Percentiles rank a stretch among this genome's conserved stretches.
Conservation (phyloP, 1,284 basidiomycete species). For the Trichosporon sp. region DNA sequence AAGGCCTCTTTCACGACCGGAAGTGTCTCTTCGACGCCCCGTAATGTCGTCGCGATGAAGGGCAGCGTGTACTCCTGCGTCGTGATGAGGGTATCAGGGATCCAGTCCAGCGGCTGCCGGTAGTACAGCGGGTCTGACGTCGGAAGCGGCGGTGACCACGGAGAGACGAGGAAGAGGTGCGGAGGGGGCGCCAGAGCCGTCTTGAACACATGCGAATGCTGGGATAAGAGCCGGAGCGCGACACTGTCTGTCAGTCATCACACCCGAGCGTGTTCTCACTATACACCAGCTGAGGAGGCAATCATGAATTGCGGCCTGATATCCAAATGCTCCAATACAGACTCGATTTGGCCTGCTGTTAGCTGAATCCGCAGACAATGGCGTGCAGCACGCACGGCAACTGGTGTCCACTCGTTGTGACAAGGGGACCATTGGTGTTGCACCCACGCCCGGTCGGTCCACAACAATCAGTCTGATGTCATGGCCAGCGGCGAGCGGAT, state of each 20-base stretch:
- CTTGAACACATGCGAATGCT: slow-evolving; percentile 29
- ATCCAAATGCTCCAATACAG: slow-evolving; percentile 40
- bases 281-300: slow-evolving; percentile 42
- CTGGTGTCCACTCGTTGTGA: slow-evolving; percentile 32
- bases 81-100: slow-evolving; percentile 39
- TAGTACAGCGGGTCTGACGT: slow-evolving; percentile 35
- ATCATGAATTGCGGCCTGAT: slow-evolving; percentile 37
- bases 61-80: slow-evolving; percentile 36
- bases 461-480: slow-evolving; percentile 41
- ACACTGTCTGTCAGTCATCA: slow-evolving; percentile 26
- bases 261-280: slow-evolving; percentile 23
- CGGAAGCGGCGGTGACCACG: slow-evolving; percentile 43
- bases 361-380: neutral
- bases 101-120: slow-evolving; percentile 39
- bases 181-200: slow-evolving; percentile 33
- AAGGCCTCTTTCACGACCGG: slow-evolving; percentile 10
- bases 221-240: slow-evolving; percentile 36
- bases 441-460: slow-evolving; percentile 44
- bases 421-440: slow-evolving; percentile 34
- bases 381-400: slow-evolving; percentile 27
- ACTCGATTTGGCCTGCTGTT: slow-evolving; percentile 37
- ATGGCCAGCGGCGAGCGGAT: slow-evolving; percentile 37
- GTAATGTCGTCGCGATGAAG: slow-evolving; percentile 12
- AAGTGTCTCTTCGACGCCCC: slow-evolving; percentile 9
- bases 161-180: slow-evolving; percentile 37